A percentile compares a stretch with the other conserved stretches of the same genome.
These are phyloP conservation scores for Rhizopogon vinicolor DNA, from an alignment of 768 basidiomycete species.

Conservation along the genomic window DNA sequence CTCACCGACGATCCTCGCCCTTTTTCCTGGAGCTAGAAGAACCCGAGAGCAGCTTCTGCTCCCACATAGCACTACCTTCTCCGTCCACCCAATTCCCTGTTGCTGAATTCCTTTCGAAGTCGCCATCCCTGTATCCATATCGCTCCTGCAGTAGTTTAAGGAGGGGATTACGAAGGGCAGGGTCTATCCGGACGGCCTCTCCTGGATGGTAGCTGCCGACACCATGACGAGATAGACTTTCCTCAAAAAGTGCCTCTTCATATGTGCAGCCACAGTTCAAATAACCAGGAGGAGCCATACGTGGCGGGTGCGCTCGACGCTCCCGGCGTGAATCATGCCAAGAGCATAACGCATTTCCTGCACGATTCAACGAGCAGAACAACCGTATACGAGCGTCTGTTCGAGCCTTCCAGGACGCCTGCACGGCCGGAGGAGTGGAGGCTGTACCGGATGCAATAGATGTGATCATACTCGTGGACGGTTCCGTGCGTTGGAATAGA, in stretches of 20 bases:
- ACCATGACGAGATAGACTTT: conserved; percentile 70
- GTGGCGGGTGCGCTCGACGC: conserved; percentile 70
- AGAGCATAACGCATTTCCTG: conserved; percentile 83
- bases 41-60: conserved; percentile 44
- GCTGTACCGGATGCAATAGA: conserved; percentile 20
- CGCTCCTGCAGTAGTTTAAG: conserved; percentile 65
- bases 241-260: conserved; percentile 85
- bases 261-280: conserved; percentile 86
- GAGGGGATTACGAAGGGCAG: conserved; percentile 77
- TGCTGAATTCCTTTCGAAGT: conserved; percentile 69
- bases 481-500: conserved; percentile 6
- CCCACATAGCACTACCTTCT: conserved; percentile 63
- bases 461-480: conserved; percentile 12
- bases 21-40: conserved; percentile 31
- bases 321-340: conserved; percentile 90
- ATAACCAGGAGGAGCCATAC: conserved; percentile 71
- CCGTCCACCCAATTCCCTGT: conserved; percentile 66
- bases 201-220: conserved; percentile 84
- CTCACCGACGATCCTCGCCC: conserved; percentile 35
- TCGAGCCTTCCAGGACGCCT: conserved; percentile 63
- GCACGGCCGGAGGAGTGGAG: conserved; percentile 37
- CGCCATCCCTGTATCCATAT: conserved; percentile 79
- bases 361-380: conserved; percentile 80
- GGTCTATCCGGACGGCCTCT: conserved; percentile 86
- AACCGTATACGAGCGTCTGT: conserved; percentile 67